Evolutionary conservation across 2,329 filamentous ascomycete species (phyloP).

Genomic region (Fusarium bactridioides): DNA sequence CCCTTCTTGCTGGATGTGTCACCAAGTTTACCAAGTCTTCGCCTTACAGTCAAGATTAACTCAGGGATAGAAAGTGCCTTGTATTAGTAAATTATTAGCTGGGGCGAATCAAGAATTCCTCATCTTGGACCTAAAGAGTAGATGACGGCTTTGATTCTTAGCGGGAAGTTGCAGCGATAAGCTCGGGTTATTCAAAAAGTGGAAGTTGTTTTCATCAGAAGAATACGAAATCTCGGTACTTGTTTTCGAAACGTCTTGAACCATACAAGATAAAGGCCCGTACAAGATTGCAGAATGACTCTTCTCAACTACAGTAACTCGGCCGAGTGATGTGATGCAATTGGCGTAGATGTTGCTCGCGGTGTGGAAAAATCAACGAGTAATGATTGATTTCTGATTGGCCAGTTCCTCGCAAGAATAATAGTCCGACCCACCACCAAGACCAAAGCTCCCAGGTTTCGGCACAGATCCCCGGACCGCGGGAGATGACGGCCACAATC

Average conservation of each 20-base stretch:
- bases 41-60: not conserved
- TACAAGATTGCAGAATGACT: not conserved
- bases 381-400: slow-evolving; percentile 45
- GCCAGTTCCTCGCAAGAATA: slow-evolving; percentile 42
- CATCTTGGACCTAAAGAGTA: not conserved
- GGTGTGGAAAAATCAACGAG: slow-evolving; percentile 35
- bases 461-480: slow-evolving; percentile 36
- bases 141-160: slow-evolving; percentile 19
- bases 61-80: not conserved
- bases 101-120: not conserved
- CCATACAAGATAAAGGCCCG: not conserved
- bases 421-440: slow-evolving; percentile 44
- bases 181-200: not conserved
- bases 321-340: slow-evolving; percentile 12
- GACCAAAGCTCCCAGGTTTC: slow-evolving; percentile 45
- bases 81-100: not conserved
- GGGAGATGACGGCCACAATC: slow-evolving; percentile 46
- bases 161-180: not conserved
- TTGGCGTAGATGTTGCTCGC: slow-evolving; percentile 7
- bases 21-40: not conserved
- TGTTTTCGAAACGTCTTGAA: not conserved
- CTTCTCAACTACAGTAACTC: not conserved
- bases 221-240: not conserved
- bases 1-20: not conserved
- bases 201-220: not conserved